Percentiles rank a stretch among this genome's conserved stretches.
These are phyloP conservation scores for Penicillium simplicissimum DNA, from an alignment of 495 filamentous ascomycete species.

Conservation along the genomic window DNA sequence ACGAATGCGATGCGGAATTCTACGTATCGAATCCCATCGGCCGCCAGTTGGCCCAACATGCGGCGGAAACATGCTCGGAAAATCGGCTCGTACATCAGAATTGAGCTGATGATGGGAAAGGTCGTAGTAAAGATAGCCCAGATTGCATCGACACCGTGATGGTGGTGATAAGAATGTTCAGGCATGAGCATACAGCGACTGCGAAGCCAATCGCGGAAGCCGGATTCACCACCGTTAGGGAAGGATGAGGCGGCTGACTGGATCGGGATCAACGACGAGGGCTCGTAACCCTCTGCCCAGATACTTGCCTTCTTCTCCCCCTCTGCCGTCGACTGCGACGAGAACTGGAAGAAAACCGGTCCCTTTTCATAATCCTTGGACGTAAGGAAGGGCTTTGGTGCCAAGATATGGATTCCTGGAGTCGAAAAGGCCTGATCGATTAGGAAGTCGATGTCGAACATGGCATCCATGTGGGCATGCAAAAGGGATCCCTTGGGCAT, in stretches of 20 bases:
- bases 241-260: slow-evolving; percentile 68
- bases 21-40: slow-evolving; percentile 79
- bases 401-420: slow-evolving; percentile 70
- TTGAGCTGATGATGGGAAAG: slow-evolving; percentile 67
- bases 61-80: slow-evolving; percentile 71
- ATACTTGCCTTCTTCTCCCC: slow-evolving; percentile 42
- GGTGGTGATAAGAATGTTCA: slow-evolving; percentile 73
- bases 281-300: slow-evolving; percentile 63
- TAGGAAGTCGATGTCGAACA: slow-evolving; percentile 82
- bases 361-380: slow-evolving; percentile 47
- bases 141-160: slow-evolving; percentile 76
- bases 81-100: slow-evolving; percentile 90
- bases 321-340: slow-evolving; percentile 13
- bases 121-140: slow-evolving; percentile 75
- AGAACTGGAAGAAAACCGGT: slow-evolving; percentile 55
- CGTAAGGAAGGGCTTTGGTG: slow-evolving; percentile 52
- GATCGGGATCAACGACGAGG: slow-evolving; percentile 57
- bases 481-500: slow-evolving; percentile 93
- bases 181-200: slow-evolving; percentile 66
- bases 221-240: slow-evolving; percentile 65
- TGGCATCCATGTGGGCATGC: slow-evolving; percentile 86
- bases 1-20: slow-evolving; percentile 66
- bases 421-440: slow-evolving; percentile 69
- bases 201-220: slow-evolving; percentile 79
- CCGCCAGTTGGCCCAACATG: slow-evolving; percentile 64